Base-by-base conservation (phyloP, 768 basidiomycete genomes). In the Pisolithus microcarpus region DNA sequence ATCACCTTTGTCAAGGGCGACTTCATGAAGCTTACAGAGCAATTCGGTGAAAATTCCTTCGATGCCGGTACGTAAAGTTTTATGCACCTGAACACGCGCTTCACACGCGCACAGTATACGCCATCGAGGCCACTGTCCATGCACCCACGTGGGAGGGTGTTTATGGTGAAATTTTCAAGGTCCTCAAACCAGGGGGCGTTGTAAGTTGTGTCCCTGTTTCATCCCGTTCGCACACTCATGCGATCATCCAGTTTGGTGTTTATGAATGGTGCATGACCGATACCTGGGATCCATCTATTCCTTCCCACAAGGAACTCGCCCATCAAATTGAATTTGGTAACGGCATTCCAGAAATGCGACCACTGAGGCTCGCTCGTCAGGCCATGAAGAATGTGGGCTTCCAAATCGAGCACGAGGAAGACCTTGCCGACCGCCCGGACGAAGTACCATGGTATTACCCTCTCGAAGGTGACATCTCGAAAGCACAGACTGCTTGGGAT, bases 261-360 rank as follows among this genome's bases (percentile, higher is more conserved):
- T 99, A 98, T 70, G 96, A 98, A 67, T 99, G 95, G 95, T 85
- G 84, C 70, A 97, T 99, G 96, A 97, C 96, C 18, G 93, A 97
- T 67, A 65, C 70, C 3, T 94, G 94, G 90, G 87, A 97, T 69
- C 79, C 88, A 37, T 78, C 86, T 43, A 87, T 76, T 64, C 87
- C 92, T 16, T 70, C 78, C 49, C 95, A 98, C 78, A 94, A 93
- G 72, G 78, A 78, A 42, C 82, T 98, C 52, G 90, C 91, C 11
- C 93, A 97, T 72, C 80, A 79, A 54, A 86, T 97, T 54, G 94
- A 97, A 66, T 74, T 96, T 51, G 95, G 96, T 19, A 92, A 95
- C 63, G 96, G 96, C 50, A 97, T 99, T 61, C 91, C 96, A 18
- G 91, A 97, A 72, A 96, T 98, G 95, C 85, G 96, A 5, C 82